Evolutionary conservation across 441 rosid species (phyloP), one percentile per base, ranked within the genome.

Genomic region (Pelargonium fulgidum): DNA sequence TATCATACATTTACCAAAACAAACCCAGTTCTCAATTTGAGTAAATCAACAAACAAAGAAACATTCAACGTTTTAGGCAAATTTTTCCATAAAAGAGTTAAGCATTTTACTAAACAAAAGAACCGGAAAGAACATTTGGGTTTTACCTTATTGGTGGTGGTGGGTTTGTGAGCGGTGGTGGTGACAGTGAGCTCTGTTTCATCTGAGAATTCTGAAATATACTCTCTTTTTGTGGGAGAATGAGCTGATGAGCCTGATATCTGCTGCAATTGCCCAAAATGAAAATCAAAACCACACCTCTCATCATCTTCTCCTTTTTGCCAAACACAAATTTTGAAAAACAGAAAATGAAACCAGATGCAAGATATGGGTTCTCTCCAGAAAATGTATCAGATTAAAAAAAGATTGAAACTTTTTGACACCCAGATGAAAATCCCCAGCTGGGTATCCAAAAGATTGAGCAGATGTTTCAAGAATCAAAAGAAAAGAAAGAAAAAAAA

Each of bases 171-270:
- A 13, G 56, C 16, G 5, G 56, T 48, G 56, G 56, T 48, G 14
- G 56, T 48, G 56, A 48, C 56, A 48, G 16, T 48, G 58, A 3
- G 58, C 16, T 50, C 58, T 50, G 19, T 16, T 50, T n/a, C 58
- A 0, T 50, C 16, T 50, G 58, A 50, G 58, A 50, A 50, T 50
- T 50, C 58, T 50, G 58, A 50, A 3, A 50, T n/a, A 12, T 50
- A 16, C 58, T 14, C 58, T 50, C 58, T 13, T 50, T 50, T 50
- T 50, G 17, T 50, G 58, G 58, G 58, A 50, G 58, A 50, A 17
- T 50, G 58, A 50, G 58, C 58, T 50, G 58, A n/a, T 50, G 58
- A 50, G 13, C 58, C 58, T 50, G 58, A 50, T 19, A 50, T 50
- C 58, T 50, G 58, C 58, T 48, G 56, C 14, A 50, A 3, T 13